These are phyloP conservation scores for Glomus cerebriforme DNA, from an alignment of 192 early-diverging fungal genomes.

Conservation along the genomic window DNA sequence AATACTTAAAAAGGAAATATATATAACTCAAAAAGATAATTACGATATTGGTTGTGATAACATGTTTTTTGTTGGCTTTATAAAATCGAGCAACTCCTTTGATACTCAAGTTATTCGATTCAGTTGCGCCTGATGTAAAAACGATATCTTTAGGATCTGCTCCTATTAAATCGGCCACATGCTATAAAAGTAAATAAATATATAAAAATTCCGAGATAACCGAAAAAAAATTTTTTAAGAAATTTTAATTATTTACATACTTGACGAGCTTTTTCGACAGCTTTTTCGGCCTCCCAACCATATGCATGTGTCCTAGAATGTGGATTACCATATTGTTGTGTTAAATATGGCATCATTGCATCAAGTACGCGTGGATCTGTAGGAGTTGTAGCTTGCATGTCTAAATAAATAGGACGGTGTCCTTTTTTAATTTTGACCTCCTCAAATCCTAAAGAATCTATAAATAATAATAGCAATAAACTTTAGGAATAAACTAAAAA, in stretches of 20 bases:
- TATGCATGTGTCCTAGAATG: slow-evolving; percentile 97
- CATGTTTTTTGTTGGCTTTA: slow-evolving; percentile 90
- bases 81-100: slow-evolving; percentile 97
- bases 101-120: slow-evolving; percentile 92
- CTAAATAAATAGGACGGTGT: slow-evolving; percentile 86
- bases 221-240: not conserved
- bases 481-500: not conserved
- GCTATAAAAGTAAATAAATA: slow-evolving; percentile 45
- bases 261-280: slow-evolving; percentile 83
- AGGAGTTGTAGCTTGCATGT: slow-evolving; percentile 92
- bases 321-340: slow-evolving; percentile 91
- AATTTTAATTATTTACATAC: slow-evolving; percentile 51
- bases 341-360: slow-evolving; percentile 93
- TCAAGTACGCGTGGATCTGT: slow-evolving; percentile 92
- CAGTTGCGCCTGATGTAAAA: slow-evolving; percentile 95
- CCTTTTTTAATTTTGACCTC: slow-evolving; percentile 40
- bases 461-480: not conserved
- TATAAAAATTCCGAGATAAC: not conserved
- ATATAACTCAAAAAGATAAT: not conserved
- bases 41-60: slow-evolving; percentile 93
- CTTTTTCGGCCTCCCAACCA: slow-evolving; percentile 95
- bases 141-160: slow-evolving; percentile 97
- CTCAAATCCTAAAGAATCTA: slow-evolving; percentile 59
- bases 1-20: slow-evolving; percentile 7
- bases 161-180: slow-evolving; percentile 84